A percentile compares a stretch with the other conserved stretches of the same genome.
phyloP scores from a whole-genome alignment of 2,329 filamentous ascomycete species.

The Exserohilum turcica region DNA sequence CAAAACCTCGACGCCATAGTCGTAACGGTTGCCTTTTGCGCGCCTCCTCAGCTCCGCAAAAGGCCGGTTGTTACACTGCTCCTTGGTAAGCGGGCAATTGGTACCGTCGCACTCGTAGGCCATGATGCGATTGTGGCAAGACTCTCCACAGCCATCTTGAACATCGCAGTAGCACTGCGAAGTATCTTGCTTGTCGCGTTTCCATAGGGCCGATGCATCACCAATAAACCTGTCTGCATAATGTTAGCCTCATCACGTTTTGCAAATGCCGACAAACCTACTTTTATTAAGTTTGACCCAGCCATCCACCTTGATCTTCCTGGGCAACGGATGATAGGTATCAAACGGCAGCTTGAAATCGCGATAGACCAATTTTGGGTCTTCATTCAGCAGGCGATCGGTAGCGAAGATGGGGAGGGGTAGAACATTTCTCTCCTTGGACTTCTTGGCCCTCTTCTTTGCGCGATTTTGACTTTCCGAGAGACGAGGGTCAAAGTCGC shows the following conservation, averaged over 20 bases:
- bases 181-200: conserved; percentile 75
- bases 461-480: conserved; percentile 54
- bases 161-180: conserved; percentile 62
- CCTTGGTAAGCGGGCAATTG: conserved; percentile 81
- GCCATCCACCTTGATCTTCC: conserved; percentile 88
- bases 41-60: conserved; percentile 81
- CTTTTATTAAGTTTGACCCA: conserved; percentile 93
- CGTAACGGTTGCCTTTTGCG: conserved; percentile 74
- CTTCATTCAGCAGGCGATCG: conserved; percentile 70
- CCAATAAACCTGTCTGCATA: conserved; percentile 82
- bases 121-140: conserved; percentile 95
- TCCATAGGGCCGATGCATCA: conserved; percentile 79
- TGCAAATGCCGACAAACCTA: conserved; percentile 53
- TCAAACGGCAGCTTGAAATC: conserved; percentile 91
- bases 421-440: conserved; percentile 57
- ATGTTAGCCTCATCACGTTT: conserved; percentile 20
- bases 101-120: conserved; percentile 92
- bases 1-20: conserved; percentile 92
- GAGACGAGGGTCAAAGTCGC: conserved; percentile 49
- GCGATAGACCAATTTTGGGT: conserved; percentile 53
- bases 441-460: conserved; percentile 35
- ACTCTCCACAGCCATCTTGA: conserved; percentile 82
- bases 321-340: conserved; percentile 83
- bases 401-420: conserved; percentile 81
- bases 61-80: conserved; percentile 80